Evolutionary conservation across 768 basidiomycete species (phyloP).

Genomic region (Cubamyces lactineus): DNA sequence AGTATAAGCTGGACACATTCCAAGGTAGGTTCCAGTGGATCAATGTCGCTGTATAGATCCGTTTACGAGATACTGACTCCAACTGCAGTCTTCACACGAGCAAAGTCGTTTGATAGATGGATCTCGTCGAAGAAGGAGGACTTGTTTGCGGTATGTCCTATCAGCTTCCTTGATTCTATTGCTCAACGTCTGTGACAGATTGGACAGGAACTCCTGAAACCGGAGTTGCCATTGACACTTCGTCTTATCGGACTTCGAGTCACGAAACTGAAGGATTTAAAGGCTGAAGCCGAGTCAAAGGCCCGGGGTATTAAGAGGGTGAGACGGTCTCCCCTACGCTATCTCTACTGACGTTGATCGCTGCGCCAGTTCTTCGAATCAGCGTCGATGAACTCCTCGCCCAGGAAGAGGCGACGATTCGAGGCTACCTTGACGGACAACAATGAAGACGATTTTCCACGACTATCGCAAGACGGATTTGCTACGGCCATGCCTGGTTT

Average conservation of each 20-base stretch:
- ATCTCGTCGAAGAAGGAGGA: slow-evolving; percentile 80
- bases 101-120: slow-evolving; percentile 78
- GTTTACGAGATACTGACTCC: not conserved
- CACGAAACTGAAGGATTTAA: slow-evolving; percentile 87
- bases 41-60: not conserved
- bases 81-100: slow-evolving; percentile 71
- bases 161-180: not conserved
- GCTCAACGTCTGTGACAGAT: slow-evolving; percentile 44
- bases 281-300: slow-evolving; percentile 42
- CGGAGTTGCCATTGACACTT: slow-evolving; percentile 78
- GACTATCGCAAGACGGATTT: slow-evolving; percentile 29
- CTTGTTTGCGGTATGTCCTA: slow-evolving; percentile 62
- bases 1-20: slow-evolving; percentile 91
- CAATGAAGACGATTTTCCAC: slow-evolving; percentile 1
- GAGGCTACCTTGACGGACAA: not conserved
- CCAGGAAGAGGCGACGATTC: slow-evolving; percentile 28
- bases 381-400: slow-evolving; percentile 20
- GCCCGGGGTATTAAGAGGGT: slow-evolving; percentile 75
- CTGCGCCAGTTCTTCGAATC: slow-evolving; percentile 60
- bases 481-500: slow-evolving; percentile 34
- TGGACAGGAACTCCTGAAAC: slow-evolving; percentile 79
- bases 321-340: slow-evolving; percentile 23
- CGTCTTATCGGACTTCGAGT: slow-evolving; percentile 88
- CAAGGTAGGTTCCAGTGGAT: slow-evolving; percentile 52
- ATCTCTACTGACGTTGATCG: not conserved